Percentiles rank a stretch among this genome's conserved stretches.
phyloP scores from a whole-genome alignment of 345 rosid species.

The Populus ilicifolia region DNA sequence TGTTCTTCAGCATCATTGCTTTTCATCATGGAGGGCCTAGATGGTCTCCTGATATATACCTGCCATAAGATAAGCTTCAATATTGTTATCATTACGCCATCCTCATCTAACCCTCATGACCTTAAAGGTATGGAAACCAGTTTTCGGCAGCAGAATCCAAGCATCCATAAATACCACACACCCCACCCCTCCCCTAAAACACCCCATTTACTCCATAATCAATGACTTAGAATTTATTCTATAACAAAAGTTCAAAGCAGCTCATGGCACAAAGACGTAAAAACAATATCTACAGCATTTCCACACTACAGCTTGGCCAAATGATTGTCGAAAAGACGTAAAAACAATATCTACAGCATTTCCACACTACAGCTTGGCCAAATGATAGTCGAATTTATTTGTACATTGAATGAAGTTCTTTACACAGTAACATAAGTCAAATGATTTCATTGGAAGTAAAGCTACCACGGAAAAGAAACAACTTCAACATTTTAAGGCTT shows the following conservation, averaged over 20 bases:
- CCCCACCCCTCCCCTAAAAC: too few species aligned
- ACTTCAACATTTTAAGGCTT: not conserved
- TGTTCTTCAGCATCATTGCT: too few species aligned
- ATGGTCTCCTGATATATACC: too few species aligned
- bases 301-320: not conserved
- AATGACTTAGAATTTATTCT: not conserved
- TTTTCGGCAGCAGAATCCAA: too few species aligned
- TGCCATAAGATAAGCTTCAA: not conserved
- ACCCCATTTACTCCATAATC: not conserved
- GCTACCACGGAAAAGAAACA: not conserved
- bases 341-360: not conserved
- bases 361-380: not conserved
- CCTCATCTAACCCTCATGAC: not conserved
- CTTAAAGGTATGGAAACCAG: too few species aligned
- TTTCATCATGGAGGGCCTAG: too few species aligned
- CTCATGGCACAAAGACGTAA: too few species aligned
- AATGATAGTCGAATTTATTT: not conserved
- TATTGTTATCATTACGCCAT: not conserved
- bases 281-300: not conserved
- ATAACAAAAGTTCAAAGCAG: not conserved
- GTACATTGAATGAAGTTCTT: not conserved
- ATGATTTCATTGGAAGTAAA: not conserved
- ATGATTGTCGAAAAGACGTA: not conserved
- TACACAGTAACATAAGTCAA: not conserved
- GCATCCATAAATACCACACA: too few species aligned